Conservation (phyloP, 371 early-diverging fungal genomes). For the Capillidium rhysosporum region DNA sequence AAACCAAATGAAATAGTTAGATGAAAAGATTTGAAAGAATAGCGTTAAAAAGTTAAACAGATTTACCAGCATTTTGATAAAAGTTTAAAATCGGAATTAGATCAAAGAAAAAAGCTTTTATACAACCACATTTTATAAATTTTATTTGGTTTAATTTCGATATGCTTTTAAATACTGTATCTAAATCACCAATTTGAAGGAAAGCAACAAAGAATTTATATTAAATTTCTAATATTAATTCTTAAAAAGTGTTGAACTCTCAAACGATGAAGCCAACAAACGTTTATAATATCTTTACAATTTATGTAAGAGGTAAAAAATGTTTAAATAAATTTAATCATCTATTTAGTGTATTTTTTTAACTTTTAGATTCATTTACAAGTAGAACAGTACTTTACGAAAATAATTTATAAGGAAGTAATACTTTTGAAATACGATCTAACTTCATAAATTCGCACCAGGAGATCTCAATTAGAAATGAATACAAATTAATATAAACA, state of each 20-base stretch:
- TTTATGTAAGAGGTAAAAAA: slow-evolving; percentile 81
- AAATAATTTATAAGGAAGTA: slow-evolving; percentile 76
- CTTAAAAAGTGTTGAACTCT: slow-evolving; percentile 68
- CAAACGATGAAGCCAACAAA: slow-evolving; percentile 39
- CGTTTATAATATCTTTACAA: slow-evolving; percentile 93
- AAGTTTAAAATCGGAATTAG: no score
- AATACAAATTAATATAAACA: slow-evolving; percentile 20
- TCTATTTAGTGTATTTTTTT: not conserved
- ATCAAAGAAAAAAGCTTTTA: no score
- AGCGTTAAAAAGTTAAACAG: slow-evolving; percentile 85
- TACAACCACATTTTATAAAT: no score
- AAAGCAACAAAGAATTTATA: slow-evolving; percentile 71
- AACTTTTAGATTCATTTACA: slow-evolving; percentile 62
- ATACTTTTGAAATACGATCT: slow-evolving; percentile 74
- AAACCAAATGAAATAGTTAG: slow-evolving; percentile 30
- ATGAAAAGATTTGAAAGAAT: slow-evolving; percentile 90
- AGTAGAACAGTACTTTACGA: slow-evolving; percentile 60
- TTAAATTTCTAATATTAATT: slow-evolving; percentile 88
- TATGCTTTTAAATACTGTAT: slow-evolving; percentile 79
- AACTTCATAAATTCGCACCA: slow-evolving; percentile 80
- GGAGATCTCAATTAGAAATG: slow-evolving; percentile 85
- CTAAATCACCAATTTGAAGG: slow-evolving; percentile 61
- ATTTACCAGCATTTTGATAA: no score
- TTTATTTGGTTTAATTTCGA: slow-evolving; percentile 75
- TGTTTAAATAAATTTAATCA: slow-evolving; percentile 89